phyloP scores from a whole-genome alignment of 805 yeast genomes.

The Yarrowia alimentaria region DNA sequence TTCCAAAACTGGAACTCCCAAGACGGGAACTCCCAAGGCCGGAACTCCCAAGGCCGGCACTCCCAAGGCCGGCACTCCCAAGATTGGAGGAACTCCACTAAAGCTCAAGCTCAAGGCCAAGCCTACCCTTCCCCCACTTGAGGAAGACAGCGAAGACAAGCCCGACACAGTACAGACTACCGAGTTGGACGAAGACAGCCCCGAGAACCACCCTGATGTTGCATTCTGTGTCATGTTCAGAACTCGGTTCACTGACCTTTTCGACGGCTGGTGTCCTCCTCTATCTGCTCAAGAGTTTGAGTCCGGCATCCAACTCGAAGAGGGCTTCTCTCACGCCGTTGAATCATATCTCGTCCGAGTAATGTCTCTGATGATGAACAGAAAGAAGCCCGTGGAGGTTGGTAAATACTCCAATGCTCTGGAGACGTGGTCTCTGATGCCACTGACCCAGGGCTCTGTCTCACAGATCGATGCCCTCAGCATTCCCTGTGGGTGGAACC shows the following conservation, averaged over 20 bases:
- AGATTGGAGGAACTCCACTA: neutral
- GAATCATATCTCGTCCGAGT: conserved; percentile 40
- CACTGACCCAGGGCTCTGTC: conserved; percentile 35
- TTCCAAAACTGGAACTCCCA: neutral
- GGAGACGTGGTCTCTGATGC: conserved; percentile 40
- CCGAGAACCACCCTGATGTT: conserved; percentile 33
- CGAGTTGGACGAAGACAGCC: conserved; percentile 29
- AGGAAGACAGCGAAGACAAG: conserved; percentile 32
- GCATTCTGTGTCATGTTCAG: conserved; percentile 39
- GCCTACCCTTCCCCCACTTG: conserved; percentile 39
- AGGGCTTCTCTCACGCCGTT: conserved; percentile 35
- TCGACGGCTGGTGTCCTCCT: conserved; percentile 38
- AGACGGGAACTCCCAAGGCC: neutral
- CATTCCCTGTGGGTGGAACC: conserved; percentile 16
- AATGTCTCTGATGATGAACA: conserved; percentile 41
- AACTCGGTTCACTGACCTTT: conserved; percentile 35
- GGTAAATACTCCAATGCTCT: conserved; percentile 42
- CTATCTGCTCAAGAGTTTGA: conserved; percentile 46
- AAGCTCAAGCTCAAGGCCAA: conserved; percentile 29
- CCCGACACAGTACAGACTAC: conserved; percentile 34
- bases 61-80: neutral
- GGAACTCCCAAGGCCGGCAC: no score
- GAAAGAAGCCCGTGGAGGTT: conserved; percentile 44
- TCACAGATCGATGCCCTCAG: conserved; percentile 32
- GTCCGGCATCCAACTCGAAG: conserved; percentile 35